phyloP scores from a whole-genome alignment of 768 basidiomycete genomes.

The Ephemerocybe angulata region DNA sequence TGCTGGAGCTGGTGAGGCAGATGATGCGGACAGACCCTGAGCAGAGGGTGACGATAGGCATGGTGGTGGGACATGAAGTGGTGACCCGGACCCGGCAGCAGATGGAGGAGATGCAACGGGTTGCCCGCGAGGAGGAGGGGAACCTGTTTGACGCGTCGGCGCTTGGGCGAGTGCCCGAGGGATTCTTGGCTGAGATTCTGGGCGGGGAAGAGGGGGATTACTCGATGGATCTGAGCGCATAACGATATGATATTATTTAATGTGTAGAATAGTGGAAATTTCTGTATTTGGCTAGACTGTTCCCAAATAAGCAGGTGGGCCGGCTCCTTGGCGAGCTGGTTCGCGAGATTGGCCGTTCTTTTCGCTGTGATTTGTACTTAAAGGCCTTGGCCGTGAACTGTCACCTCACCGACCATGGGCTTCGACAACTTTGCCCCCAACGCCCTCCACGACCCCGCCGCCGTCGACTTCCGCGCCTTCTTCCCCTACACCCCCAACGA shows the following conservation, averaged over 20 bases:
- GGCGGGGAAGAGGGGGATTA: slow-evolving; percentile 37
- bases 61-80: slow-evolving; percentile 58
- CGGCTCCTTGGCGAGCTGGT: slow-evolving; percentile 11
- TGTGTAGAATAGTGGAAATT: neutral
- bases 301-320: slow-evolving; percentile 9
- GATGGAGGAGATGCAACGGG: slow-evolving; percentile 54
- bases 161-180: slow-evolving; percentile 54
- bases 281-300: slow-evolving; percentile 9
- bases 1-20: slow-evolving; percentile 62
- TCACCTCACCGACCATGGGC: slow-evolving; percentile 21
- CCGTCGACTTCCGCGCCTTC: slow-evolving; percentile 79
- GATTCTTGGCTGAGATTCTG: slow-evolving; percentile 66
- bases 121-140: slow-evolving; percentile 30
- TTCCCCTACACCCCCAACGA: slow-evolving; percentile 88
- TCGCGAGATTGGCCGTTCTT: slow-evolving; percentile 18
- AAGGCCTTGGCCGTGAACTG: slow-evolving; percentile 31
- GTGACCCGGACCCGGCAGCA: slow-evolving; percentile 56
- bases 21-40: slow-evolving; percentile 78
- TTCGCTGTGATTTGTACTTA: slow-evolving; percentile 20
- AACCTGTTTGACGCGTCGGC: slow-evolving; percentile 55
- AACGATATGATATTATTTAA: neutral
- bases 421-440: slow-evolving; percentile 2
- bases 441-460: slow-evolving; percentile 56
- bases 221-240: slow-evolving; percentile 34
- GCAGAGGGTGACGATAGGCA: slow-evolving; percentile 52